Evolutionary conservation across 805 yeast genomes (phyloP), one percentile per base, ranked within the genome.

Genomic region (Zygosaccharomyces bailii): DNA sequence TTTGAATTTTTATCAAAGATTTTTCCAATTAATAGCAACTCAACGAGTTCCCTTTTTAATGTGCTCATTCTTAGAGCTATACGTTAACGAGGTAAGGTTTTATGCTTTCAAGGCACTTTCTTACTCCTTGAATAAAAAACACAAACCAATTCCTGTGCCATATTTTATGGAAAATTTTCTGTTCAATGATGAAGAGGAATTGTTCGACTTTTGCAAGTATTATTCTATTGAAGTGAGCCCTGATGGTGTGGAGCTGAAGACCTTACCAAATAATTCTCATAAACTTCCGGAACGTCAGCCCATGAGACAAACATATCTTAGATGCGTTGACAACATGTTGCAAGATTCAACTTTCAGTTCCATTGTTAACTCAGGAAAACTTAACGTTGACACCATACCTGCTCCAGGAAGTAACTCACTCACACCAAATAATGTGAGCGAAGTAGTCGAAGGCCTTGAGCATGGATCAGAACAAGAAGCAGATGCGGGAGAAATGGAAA

Each of bases 1-100:
- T 2, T 58, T 80, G 20, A 79, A 84, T 53, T 57, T 83, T 16
- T 87, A 78, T 57, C 69, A 70, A 1, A 73, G 75, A 43, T 85
- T 90, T 57, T 90, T 91, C 62, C 66, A 75, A 36, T 68, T 78
- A 6, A 67, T 80, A 31, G 66, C 73, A 34, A 66, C 72, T 3
- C 70, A 77, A 0, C 57, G 64, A 5, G 74, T 79, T 1, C 93
- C 96, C 1, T 75, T 81, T 44, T 66, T 90, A 20, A 63, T 88
- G 60, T 72, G 86, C 2, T 88, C 91, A 47, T 66, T 91, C 30
- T 65, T 86, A 14, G 96, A 93, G 60, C 79, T 82, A 2, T 89
- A 85, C 53, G 79, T 87, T 58, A 86, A 84, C 55, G 91, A 88
- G 45, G 71, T 89, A 2, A 66, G 97, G 35, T 80, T 84, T 52